These are phyloP conservation scores for Podospora pseudoanserina DNA, from an alignment of 495 filamentous ascomycete species.

Conservation along the genomic window DNA sequence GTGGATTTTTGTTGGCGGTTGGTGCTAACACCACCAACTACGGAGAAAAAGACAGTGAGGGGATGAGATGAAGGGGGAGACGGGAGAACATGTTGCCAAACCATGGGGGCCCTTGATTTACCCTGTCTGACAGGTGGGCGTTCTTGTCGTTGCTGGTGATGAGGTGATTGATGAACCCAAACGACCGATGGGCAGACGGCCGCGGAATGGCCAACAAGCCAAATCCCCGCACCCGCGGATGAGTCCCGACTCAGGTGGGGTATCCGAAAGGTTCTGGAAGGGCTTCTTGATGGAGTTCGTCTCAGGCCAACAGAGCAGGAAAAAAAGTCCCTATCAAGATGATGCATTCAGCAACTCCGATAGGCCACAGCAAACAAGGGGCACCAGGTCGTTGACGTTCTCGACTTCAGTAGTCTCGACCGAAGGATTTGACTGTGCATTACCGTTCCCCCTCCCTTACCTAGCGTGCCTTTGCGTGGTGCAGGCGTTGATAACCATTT, in stretches of 20 bases:
- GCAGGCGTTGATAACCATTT: not conserved
- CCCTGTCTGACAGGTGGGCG: not conserved
- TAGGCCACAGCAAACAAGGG: not conserved
- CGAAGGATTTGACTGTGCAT: slow-evolving; percentile 7
- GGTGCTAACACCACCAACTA: not conserved
- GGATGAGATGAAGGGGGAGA: not conserved
- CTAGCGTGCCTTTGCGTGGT: not conserved
- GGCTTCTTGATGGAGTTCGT: not conserved
- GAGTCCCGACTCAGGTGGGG: not conserved
- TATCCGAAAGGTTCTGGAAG: slow-evolving; percentile 2
- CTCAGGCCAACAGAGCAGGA: not conserved
- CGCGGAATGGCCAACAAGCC: not conserved
- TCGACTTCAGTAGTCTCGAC: slow-evolving; percentile 2
- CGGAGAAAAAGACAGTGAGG: not conserved
- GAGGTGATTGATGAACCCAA: slow-evolving; percentile 3
- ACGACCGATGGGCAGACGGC: not conserved
- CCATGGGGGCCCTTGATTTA: not conserved
- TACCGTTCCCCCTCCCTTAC: not conserved
- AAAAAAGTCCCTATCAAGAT: not conserved
- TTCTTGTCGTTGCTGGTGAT: not conserved
- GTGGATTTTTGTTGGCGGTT: not conserved
- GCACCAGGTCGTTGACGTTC: slow-evolving; percentile 2
- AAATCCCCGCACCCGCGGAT: not conserved
- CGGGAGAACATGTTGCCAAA: not conserved
- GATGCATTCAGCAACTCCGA: slow-evolving; percentile 1